Conservation (phyloP, 768 basidiomycete genomes). For the Ramaria sp. region DNA sequence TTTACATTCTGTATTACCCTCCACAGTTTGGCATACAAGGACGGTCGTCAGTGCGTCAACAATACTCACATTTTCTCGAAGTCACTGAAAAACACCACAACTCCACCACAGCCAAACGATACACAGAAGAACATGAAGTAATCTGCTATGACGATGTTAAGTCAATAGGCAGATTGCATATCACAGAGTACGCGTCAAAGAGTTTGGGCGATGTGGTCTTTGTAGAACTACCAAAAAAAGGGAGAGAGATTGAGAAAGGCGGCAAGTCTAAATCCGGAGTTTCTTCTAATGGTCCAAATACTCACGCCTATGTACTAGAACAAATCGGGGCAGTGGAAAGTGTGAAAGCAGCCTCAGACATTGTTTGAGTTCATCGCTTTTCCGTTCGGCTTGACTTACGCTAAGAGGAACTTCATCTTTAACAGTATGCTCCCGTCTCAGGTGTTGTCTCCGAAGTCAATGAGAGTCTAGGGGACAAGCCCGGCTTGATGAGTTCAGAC, state of each 20-base stretch:
- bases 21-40: slow-evolving; percentile 26
- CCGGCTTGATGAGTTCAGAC: slow-evolving; percentile 80
- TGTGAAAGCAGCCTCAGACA: slow-evolving; percentile 93
- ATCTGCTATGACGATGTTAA: slow-evolving; percentile 69
- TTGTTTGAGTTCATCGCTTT: slow-evolving; percentile 36
- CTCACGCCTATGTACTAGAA: slow-evolving; percentile 30
- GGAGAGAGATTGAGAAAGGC: slow-evolving; percentile 52
- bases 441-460: slow-evolving; percentile 79
- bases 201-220: slow-evolving; percentile 95
- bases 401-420: slow-evolving; percentile 4
- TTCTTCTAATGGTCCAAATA: background rate
- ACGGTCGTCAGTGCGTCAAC: slow-evolving; percentile 49
- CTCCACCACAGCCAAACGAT: slow-evolving; percentile 50
- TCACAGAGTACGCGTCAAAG: slow-evolving; percentile 88
- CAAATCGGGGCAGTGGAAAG: slow-evolving; percentile 90
- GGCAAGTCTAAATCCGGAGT: slow-evolving; percentile 38
- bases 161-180: slow-evolving; percentile 67
- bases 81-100: slow-evolving; percentile 3
- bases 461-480: slow-evolving; percentile 48
- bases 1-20: slow-evolving; percentile 12
- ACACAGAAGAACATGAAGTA: slow-evolving; percentile 82
- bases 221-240: slow-evolving; percentile 74
- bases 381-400: background rate
- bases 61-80: background rate
- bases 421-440: slow-evolving; percentile 85